Conservation (phyloP, 2,329 filamentous ascomycete species). For the Colletotrichum destructivum region DNA sequence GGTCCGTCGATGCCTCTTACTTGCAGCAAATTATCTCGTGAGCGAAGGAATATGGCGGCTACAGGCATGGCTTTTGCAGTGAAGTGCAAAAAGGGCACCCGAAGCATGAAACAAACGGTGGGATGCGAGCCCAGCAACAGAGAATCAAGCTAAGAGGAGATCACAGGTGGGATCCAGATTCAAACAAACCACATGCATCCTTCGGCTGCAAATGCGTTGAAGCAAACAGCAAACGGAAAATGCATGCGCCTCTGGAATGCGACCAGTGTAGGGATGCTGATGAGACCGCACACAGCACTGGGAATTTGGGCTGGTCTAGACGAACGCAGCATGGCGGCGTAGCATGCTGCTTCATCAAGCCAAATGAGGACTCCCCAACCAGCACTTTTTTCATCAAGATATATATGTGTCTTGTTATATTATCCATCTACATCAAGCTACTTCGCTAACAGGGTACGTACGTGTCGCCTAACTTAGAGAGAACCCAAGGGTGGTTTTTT, state of each 20-base stretch:
- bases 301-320: constrained; percentile 38
- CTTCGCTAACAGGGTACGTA: not conserved
- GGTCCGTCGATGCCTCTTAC: not conserved
- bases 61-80: not conserved
- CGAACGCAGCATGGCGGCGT: constrained; percentile 35
- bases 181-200: constrained; percentile 10
- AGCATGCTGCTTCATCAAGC: constrained; percentile 22
- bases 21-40: not conserved
- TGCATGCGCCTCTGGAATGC: constrained; percentile 34
- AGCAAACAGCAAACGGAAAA: constrained; percentile 23
- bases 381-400: not conserved
- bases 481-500: not conserved
- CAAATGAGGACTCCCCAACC: constrained; percentile 2
- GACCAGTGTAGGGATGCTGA: constrained; percentile 31
- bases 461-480: not conserved
- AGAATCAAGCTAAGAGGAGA: constrained; percentile 18
- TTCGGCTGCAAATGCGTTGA: constrained; percentile 8
- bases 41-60: not conserved
- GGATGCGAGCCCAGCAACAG: constrained; percentile 2
- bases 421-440: not conserved
- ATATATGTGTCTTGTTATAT: not conserved
- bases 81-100: not conserved
- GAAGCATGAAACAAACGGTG: constrained; percentile 1
- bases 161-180: constrained; percentile 28
- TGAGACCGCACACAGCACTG: constrained; percentile 31